A percentile compares a stretch with the other conserved stretches of the same genome.
Evolutionary conservation across 768 basidiomycete species (phyloP).

Genomic region (Chlorophyllum brunneum): DNA sequence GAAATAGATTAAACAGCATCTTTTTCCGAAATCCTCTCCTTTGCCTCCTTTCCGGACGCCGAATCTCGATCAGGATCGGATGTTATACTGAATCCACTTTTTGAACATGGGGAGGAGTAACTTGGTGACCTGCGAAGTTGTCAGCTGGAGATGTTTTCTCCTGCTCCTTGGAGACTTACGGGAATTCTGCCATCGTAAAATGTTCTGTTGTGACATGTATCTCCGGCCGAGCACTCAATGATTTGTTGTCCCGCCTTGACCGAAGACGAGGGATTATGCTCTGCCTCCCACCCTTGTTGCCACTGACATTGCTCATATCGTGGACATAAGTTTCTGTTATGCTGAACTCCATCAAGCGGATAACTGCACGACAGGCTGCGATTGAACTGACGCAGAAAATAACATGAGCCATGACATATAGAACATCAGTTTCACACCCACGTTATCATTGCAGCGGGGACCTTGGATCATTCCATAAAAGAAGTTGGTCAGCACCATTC

Average conservation of each 20-base stretch:
- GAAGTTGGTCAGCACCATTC: conserved; percentile 13
- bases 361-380: conserved; percentile 66
- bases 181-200: conserved; percentile 55
- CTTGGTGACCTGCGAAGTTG: neutral
- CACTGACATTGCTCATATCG: conserved; percentile 35
- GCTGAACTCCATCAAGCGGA: conserved; percentile 58
- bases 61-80: conserved; percentile 8
- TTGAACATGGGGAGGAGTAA: conserved; percentile 8
- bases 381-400: conserved; percentile 37
- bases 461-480: conserved; percentile 24
- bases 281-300: conserved; percentile 28
- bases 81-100: conserved; percentile 8
- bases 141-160: neutral
- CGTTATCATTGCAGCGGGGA: conserved; percentile 67
- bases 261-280: conserved; percentile 20
- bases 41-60: conserved; percentile 6
- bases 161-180: conserved; percentile 28
- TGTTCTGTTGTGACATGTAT: conserved; percentile 59
- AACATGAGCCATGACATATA: conserved; percentile 2
- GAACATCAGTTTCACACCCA: conserved; percentile 23
- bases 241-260: conserved; percentile 27
- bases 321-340: conserved; percentile 42
- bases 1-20: conserved; percentile 6
- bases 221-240: conserved; percentile 35
- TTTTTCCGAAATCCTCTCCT: conserved; percentile 12